Conservation (phyloP, 768 basidiomycete genomes). For the Termitomyces eurrhizus region DNA sequence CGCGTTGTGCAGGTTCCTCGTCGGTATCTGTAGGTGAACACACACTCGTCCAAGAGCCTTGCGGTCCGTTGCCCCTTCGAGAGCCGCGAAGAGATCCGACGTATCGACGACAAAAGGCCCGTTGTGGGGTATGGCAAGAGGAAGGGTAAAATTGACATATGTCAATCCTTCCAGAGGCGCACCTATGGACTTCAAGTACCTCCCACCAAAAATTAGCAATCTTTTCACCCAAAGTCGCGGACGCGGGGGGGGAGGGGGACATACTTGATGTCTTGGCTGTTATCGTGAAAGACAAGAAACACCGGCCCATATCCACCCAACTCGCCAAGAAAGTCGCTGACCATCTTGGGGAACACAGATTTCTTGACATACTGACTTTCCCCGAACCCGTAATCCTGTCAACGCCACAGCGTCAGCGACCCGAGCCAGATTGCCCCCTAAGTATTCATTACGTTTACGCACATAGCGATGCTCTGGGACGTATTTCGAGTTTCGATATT, state of each 20-base stretch:
- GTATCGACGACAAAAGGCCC: conserved; percentile 73
- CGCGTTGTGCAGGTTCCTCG: conserved; percentile 69
- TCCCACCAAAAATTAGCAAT: conserved; percentile 17
- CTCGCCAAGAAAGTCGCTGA: conserved; percentile 41
- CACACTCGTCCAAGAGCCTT: conserved; percentile 59
- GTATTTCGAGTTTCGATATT: conserved; percentile 57
- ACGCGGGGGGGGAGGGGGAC: conserved; percentile 3
- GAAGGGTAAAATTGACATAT: conserved; percentile 40
- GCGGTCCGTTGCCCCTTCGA: conserved; percentile 61
- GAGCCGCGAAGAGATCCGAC: conserved; percentile 66
- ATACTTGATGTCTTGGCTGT: conserved; percentile 73
- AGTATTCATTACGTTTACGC: conserved; percentile 2
- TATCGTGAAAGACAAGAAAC: conserved; percentile 81
- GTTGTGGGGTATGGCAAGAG: conserved; percentile 45
- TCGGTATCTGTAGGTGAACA: conserved; percentile 54
- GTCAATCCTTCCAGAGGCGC: conserved; percentile 50
- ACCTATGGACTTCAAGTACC: conserved; percentile 54
- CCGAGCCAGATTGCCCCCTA: neutral
- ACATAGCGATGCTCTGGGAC: conserved; percentile 64
- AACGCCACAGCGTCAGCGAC: neutral
- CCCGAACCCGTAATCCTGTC: conserved; percentile 67
- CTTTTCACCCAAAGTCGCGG: neutral
- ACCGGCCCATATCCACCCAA: conserved; percentile 50
- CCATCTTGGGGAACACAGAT: conserved; percentile 45
- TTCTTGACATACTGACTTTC: conserved; percentile 50